Conservation (phyloP, 2,329 filamentous ascomycete genomes). For the Periglandula ipomoeae region DNA sequence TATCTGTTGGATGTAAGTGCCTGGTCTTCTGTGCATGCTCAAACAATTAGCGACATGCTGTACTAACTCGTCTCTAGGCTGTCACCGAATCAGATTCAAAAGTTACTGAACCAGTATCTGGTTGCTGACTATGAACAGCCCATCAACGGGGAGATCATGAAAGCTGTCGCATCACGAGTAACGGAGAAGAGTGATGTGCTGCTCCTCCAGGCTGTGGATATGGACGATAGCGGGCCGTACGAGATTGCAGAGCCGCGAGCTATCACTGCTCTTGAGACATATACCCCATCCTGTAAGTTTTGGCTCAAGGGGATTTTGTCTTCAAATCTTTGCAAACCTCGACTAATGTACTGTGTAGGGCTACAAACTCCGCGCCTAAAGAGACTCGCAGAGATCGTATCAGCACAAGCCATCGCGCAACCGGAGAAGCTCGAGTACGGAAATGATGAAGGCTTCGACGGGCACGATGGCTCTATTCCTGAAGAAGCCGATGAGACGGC, state of each 20-base stretch:
- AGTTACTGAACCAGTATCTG: slow-evolving; percentile 95
- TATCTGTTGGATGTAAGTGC: slow-evolving; percentile 96
- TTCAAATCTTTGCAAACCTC: not conserved
- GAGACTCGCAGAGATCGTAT: slow-evolving; percentile 95
- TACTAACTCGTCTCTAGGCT: slow-evolving; percentile 47
- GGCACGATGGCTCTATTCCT: slow-evolving; percentile 35
- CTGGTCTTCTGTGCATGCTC: not conserved
- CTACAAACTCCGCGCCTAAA: slow-evolving; percentile 93
- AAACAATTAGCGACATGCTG: not conserved
- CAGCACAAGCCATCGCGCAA: slow-evolving; percentile 89
- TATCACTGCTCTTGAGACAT: slow-evolving; percentile 94
- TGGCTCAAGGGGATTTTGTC: not conserved
- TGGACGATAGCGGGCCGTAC: slow-evolving; percentile 97
- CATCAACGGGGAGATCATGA: slow-evolving; percentile 99
- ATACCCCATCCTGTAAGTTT: slow-evolving; percentile 86
- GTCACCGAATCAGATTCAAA: slow-evolving; percentile 97
- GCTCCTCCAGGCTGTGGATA: slow-evolving; percentile 87
- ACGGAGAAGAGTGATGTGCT: slow-evolving; percentile 98
- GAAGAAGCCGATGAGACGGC: slow-evolving; percentile 44
- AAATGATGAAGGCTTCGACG: slow-evolving; percentile 36
- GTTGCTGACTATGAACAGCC: slow-evolving; percentile 98
- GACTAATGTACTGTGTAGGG: slow-evolving; percentile 47
- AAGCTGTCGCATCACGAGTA: slow-evolving; percentile 91
- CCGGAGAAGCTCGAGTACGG: slow-evolving; percentile 70
- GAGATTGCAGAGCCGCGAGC: slow-evolving; percentile 95